A percentile compares a stretch with the other conserved stretches of the same genome.
phyloP scores from a whole-genome alignment of 305 asterid genomes.

The Solanum hybrid region DNA sequence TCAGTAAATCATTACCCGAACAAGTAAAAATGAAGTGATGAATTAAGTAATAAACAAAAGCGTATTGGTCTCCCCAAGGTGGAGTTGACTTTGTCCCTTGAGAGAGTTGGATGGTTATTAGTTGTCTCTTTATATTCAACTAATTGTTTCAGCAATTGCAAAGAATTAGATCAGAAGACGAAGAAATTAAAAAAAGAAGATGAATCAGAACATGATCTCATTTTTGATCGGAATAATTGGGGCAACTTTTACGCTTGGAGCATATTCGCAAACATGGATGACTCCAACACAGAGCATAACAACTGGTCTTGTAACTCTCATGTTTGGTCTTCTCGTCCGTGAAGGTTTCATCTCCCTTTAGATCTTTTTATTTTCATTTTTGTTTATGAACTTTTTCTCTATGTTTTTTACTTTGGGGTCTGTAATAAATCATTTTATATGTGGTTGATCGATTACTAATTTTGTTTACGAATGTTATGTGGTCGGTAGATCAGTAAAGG shows the following conservation, averaged over 20 bases:
- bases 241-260: conserved; percentile 63
- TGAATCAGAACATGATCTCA: conserved; percentile 64
- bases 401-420: not conserved
- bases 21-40: not conserved
- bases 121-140: not conserved
- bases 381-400: not conserved
- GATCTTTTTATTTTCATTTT: not conserved
- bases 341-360: conserved; percentile 71
- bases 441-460: not conserved
- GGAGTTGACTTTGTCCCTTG: conserved; percentile 6
- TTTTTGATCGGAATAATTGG: conserved; percentile 52
- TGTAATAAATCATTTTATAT: not conserved
- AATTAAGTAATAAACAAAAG: not conserved
- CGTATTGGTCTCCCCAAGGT: not conserved
- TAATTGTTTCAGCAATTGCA: not conserved
- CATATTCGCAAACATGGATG: conserved; percentile 63
- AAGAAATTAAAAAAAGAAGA: too few relatives aligned
- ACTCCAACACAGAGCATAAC: conserved; percentile 65
- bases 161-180: not conserved
- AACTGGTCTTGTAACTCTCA: conserved; percentile 53
- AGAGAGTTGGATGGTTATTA: not conserved
- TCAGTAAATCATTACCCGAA: not conserved
- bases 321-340: conserved; percentile 72
- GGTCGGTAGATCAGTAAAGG: too few relatives aligned
- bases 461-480: not conserved